A percentile compares a stretch with the other conserved stretches of the same genome.
Conservation (phyloP, 805 yeast species). For the Yarrowia porcina region DNA sequence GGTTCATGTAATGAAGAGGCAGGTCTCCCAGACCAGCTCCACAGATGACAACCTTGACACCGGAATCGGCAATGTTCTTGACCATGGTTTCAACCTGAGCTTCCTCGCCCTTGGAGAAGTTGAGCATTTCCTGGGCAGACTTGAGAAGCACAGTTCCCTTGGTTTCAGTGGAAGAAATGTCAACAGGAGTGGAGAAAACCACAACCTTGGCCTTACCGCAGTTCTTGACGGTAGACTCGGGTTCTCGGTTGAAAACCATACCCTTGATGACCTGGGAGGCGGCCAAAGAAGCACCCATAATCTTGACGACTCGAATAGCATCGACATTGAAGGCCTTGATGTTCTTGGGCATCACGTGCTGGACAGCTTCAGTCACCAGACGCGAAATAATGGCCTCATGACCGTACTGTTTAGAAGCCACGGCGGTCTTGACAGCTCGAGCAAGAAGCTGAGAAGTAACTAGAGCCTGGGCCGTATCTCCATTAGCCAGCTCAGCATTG, state of each 20-base stretch:
- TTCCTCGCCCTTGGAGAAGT: constrained; percentile 95
- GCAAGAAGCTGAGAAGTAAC: constrained; percentile 52
- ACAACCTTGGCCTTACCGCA: constrained; percentile 77
- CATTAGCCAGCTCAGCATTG: constrained; percentile 31
- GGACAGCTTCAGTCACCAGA: constrained; percentile 81
- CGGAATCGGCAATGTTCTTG: constrained; percentile 76
- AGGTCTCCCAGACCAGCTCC: constrained; percentile 92
- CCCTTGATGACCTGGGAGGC: constrained; percentile 84
- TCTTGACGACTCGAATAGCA: constrained; percentile 89
- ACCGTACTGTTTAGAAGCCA: constrained; percentile 92
- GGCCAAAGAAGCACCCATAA: constrained; percentile 83
- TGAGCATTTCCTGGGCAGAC: constrained; percentile 95
- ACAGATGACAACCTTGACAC: constrained; percentile 86
- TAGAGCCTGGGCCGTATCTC: constrained; percentile 60
- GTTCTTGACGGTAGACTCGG: constrained; percentile 84
- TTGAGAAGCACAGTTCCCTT: constrained; percentile 95
- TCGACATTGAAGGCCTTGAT: constrained; percentile 80
- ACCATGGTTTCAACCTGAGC: constrained; percentile 83
- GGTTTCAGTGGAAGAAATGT: constrained; percentile 94
- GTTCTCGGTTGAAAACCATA: constrained; percentile 97
- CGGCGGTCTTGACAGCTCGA: constrained; percentile 79
- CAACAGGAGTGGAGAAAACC: constrained; percentile 89
- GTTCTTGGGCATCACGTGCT: constrained; percentile 67
- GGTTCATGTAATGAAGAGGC: constrained; percentile 87
- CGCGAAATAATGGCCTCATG: constrained; percentile 72